Conservation (phyloP, 306 rosid genomes). For the Hippophae gyantsensis region DNA sequence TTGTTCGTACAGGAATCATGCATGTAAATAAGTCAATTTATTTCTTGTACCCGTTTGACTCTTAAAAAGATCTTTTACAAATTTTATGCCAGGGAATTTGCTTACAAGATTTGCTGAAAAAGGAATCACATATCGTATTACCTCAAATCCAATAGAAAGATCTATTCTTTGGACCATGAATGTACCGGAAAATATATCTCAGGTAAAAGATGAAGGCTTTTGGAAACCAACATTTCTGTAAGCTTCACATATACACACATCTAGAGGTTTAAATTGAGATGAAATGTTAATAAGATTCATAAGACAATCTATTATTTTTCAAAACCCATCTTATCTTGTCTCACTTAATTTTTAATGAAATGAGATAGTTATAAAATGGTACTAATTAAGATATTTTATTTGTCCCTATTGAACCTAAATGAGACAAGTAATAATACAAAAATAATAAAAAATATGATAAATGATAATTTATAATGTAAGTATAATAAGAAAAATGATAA, state of each 20-base stretch:
- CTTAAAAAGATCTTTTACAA: constrained; percentile 8
- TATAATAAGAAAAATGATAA: no score
- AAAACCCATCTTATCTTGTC: no score
- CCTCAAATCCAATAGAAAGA: constrained; percentile 71
- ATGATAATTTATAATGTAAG: no score
- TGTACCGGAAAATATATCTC: constrained; percentile 71
- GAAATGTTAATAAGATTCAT: no score
- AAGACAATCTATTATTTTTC: no score
- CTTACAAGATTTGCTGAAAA: constrained; percentile 83
- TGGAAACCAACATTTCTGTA: neutral
- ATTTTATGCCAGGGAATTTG: constrained; percentile 52
- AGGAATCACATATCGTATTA: constrained; percentile 61
- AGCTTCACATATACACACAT: neutral
- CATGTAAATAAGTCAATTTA: neutral
- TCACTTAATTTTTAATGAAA: no score
- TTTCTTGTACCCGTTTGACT: neutral
- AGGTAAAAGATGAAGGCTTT: constrained; percentile 32
- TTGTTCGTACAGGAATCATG: constrained; percentile 2
- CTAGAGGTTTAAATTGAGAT: no score
- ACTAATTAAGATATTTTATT: no score
- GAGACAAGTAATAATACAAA: no score
- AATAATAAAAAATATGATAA: no score
- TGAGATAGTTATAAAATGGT: no score
- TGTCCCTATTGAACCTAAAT: no score
- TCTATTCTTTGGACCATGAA: constrained; percentile 87